Percentiles rank a stretch among this genome's conserved stretches.
Conservation (phyloP, 2,329 filamentous ascomycete species). For the Macrophomina tecta region DNA sequence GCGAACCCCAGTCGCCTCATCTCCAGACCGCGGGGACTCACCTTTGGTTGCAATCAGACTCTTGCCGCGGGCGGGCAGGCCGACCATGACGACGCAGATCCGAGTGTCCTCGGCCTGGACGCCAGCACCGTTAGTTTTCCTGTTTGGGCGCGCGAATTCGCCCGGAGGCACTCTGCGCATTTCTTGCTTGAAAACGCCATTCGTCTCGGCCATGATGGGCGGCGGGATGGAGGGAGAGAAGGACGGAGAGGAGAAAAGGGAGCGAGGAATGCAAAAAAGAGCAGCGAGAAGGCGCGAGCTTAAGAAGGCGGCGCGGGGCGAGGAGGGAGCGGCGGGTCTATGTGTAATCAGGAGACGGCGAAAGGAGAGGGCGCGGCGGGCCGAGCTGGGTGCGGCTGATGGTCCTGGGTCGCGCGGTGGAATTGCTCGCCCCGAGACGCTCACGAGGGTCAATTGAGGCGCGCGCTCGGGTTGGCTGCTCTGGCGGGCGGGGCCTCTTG, state of each 20-base stretch:
- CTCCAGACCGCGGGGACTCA: conserved; percentile 50
- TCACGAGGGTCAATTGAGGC: conserved; percentile 24
- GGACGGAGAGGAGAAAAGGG: background rate
- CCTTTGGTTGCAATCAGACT: conserved; percentile 98
- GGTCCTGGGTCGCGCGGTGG: conserved; percentile 25
- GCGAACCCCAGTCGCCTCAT: conserved; percentile 18
- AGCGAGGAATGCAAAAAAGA: conserved; percentile 8
- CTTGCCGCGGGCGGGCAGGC: conserved; percentile 92
- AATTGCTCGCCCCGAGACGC: conserved; percentile 15
- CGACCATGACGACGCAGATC: conserved; percentile 99
- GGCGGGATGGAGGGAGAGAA: background rate
- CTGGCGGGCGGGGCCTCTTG: background rate
- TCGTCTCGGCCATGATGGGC: conserved; percentile 36
- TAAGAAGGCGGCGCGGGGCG: conserved; percentile 19
- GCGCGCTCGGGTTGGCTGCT: conserved; percentile 6
- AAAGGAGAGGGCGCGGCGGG: conserved; percentile 25
- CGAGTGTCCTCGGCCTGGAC: conserved; percentile 93
- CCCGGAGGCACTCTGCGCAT: conserved; percentile 49
- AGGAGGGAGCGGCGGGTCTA: conserved; percentile 19
- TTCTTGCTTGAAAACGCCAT: conserved; percentile 46
- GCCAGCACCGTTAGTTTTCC: conserved; percentile 66
- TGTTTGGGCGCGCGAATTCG: conserved; percentile 52
- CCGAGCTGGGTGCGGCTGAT: conserved; percentile 28
- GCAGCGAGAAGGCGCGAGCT: conserved; percentile 7
- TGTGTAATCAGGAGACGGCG: conserved; percentile 27